Evolutionary conservation across 106 monocot species (phyloP).

Genomic region (Ottelia alismoides): DNA sequence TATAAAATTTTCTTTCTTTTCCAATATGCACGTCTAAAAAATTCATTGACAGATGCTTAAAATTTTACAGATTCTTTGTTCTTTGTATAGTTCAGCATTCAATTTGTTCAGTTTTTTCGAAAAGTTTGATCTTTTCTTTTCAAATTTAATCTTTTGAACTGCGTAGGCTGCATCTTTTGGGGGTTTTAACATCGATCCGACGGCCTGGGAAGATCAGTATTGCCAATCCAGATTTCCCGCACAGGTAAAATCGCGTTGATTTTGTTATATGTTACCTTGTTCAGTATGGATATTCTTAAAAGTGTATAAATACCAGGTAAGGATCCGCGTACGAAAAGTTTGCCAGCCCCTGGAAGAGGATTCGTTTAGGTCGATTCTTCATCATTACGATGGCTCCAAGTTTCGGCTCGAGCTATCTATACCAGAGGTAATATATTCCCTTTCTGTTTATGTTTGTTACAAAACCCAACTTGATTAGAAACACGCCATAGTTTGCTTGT

Average conservation of each 20-base stretch:
- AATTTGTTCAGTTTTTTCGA: conserved; percentile 73
- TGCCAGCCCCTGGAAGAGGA: conserved; percentile 78
- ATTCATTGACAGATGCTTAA: neutral
- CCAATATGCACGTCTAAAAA: too few relatives aligned
- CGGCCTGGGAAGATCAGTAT: conserved; percentile 77
- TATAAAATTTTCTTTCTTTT: too few relatives aligned
- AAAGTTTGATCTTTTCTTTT: too few relatives aligned
- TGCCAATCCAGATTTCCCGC: conserved; percentile 72
- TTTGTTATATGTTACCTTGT: too few relatives aligned
- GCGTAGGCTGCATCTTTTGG: conserved; percentile 68
- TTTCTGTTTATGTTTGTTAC: too few relatives aligned
- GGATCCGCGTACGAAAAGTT: conserved; percentile 61
- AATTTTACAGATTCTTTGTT: neutral
- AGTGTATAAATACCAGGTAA: conserved; percentile 27
- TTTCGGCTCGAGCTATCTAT: conserved; percentile 85
- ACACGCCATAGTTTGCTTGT: too few relatives aligned
- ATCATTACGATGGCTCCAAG: too few relatives aligned
- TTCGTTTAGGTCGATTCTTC: conserved; percentile 84
- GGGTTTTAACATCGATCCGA: conserved; percentile 83
- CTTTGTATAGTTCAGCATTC: neutral
- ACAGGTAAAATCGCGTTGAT: conserved; percentile 28
- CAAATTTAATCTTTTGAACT: too few relatives aligned
- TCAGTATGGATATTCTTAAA: too few relatives aligned
- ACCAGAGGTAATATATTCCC: conserved; percentile 80
- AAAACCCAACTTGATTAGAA: too few relatives aligned